phyloP scores from a whole-genome alignment of 768 basidiomycete genomes.

The Trichaptum fuscoviolaceum region DNA sequence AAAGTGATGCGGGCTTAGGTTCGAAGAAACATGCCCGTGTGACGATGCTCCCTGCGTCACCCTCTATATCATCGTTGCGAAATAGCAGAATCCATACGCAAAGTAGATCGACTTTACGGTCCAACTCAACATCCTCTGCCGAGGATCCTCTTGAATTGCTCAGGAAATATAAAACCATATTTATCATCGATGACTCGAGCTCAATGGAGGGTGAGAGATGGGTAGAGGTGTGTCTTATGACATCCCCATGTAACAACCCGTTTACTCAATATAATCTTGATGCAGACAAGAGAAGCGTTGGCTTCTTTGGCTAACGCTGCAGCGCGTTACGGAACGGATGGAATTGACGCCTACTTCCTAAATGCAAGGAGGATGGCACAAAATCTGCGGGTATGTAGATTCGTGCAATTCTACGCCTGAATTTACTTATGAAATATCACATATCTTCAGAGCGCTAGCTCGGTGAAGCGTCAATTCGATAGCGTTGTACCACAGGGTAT shows the following conservation, averaged over 20 bases:
- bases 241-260: neutral
- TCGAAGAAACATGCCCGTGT: neutral
- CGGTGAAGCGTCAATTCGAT: constrained; percentile 38
- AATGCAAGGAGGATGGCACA: constrained; percentile 26
- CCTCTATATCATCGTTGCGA: neutral
- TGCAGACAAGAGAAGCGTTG: constrained; percentile 41
- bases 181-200: constrained; percentile 56
- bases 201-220: constrained; percentile 50
- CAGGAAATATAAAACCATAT: constrained; percentile 47
- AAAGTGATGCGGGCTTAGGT: neutral
- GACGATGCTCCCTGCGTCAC: neutral
- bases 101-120: neutral
- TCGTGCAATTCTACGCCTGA: neutral
- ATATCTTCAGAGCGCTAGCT: constrained; percentile 28
- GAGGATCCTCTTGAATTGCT: constrained; percentile 29
- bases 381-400: constrained; percentile 33
- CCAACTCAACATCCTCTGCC: neutral
- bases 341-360: constrained; percentile 60
- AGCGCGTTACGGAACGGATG: constrained; percentile 46
- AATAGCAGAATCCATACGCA: neutral
- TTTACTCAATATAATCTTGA: constrained; percentile 9
- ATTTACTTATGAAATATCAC: neutral
- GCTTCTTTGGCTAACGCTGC: constrained; percentile 44
- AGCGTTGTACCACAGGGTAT: constrained; percentile 37
- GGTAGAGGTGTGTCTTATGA: constrained; percentile 36